A percentile compares a stretch with the other conserved stretches of the same genome.
phyloP scores from a whole-genome alignment of 768 basidiomycete species.

The Paxillus rubicundulus region DNA sequence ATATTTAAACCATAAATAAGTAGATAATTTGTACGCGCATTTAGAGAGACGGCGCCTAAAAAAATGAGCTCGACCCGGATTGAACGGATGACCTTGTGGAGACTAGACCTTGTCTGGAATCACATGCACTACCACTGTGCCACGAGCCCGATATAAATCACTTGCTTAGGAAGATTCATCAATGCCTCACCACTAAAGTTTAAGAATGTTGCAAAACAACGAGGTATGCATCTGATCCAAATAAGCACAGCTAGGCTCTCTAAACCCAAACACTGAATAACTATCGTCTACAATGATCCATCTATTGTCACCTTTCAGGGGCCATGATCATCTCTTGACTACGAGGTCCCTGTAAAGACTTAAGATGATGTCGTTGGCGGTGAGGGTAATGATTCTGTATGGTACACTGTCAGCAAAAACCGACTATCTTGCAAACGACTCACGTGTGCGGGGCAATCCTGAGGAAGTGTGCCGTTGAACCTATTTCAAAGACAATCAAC shows the following conservation, averaged over 20 bases:
- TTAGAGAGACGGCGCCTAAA: not conserved
- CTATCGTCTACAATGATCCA: not conserved
- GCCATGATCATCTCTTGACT: slow-evolving; percentile 14
- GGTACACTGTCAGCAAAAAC: slow-evolving; percentile 2
- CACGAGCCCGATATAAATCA: slow-evolving; percentile 3
- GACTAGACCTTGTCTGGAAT: slow-evolving; percentile 18
- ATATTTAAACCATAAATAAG: too few relatives aligned
- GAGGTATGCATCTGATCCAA: too few relatives aligned
- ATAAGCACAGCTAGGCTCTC: not conserved
- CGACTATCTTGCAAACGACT: slow-evolving; percentile 24
- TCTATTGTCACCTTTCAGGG: not conserved
- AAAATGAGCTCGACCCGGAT: slow-evolving; percentile 38
- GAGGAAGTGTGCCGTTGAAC: slow-evolving; percentile 91
- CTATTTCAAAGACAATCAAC: slow-evolving; percentile 35
- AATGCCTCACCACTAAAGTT: too few relatives aligned
- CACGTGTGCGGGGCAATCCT: slow-evolving; percentile 92
- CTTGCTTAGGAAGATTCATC: slow-evolving; percentile 6
- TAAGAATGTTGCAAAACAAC: too few relatives aligned
- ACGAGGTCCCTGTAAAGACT: slow-evolving; percentile 56
- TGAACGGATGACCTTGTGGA: slow-evolving; percentile 47
- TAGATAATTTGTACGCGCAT: too few relatives aligned
- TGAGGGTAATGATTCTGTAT: slow-evolving; percentile 82
- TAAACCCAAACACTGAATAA: not conserved
- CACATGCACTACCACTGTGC: slow-evolving; percentile 36
- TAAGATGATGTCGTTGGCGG: slow-evolving; percentile 78